Conservation (phyloP, 352 stramenopile species). For the Phytopythium sindhum region DNA sequence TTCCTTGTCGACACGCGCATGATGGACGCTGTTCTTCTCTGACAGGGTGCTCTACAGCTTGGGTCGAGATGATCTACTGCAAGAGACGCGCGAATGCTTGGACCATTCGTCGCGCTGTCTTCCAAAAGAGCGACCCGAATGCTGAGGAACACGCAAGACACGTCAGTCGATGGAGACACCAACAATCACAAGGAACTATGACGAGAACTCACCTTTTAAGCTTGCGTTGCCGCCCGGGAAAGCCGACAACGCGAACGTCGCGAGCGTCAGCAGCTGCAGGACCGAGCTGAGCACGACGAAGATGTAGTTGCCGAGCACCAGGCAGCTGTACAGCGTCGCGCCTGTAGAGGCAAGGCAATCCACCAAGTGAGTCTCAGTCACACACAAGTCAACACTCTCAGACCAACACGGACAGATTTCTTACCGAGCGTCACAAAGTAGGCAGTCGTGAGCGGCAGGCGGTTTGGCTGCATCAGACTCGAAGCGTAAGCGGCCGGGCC, state of each 20-base stretch:
- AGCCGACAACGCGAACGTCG: conserved; percentile 49
- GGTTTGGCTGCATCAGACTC: conserved; percentile 58
- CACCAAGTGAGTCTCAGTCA: background rate
- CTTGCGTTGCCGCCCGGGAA: conserved; percentile 61
- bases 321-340: conserved; percentile 75
- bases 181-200: background rate
- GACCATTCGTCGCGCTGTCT: conserved; percentile 62
- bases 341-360: conserved; percentile 16
- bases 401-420: background rate
- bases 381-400: background rate
- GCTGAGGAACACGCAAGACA: conserved; percentile 22
- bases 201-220: conserved; percentile 42
- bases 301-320: conserved; percentile 81
- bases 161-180: background rate
- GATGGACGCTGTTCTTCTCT: background rate
- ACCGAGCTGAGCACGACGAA: conserved; percentile 79
- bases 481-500: conserved; percentile 52
- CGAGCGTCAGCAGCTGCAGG: conserved; percentile 56
- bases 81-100: conserved; percentile 54
- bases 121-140: conserved; percentile 60
- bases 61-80: conserved; percentile 16
- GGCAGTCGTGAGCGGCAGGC: conserved; percentile 55
- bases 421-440: conserved; percentile 75
- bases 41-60: background rate
- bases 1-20: background rate